A percentile compares a stretch with the other conserved stretches of the same genome.
These are phyloP conservation scores for Dalbergia cultrata DNA, from an alignment of 306 rosid species.

Conservation along the genomic window DNA sequence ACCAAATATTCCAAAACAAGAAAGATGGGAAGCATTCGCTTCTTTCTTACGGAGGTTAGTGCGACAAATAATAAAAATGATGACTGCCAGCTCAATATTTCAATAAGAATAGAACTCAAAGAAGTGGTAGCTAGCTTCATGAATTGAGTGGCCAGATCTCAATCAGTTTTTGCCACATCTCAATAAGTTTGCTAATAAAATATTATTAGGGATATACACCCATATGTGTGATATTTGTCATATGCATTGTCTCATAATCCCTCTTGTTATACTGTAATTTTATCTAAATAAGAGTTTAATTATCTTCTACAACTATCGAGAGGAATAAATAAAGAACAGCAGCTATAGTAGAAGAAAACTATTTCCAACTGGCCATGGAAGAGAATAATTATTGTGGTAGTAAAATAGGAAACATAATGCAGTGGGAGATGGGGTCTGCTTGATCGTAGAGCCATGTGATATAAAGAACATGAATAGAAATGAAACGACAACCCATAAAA, in stretches of 20 bases:
- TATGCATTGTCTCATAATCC: not conserved
- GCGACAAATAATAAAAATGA: not conserved
- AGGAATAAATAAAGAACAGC: not conserved
- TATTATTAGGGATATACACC: not conserved
- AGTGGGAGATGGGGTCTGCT: conserved; percentile 45
- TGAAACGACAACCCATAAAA: not conserved
- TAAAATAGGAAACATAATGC: conserved; percentile 22
- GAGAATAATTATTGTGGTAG: conserved; percentile 3
- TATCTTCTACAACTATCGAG: not conserved
- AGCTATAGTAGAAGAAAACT: not conserved
- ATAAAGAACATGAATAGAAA: conserved; percentile 19
- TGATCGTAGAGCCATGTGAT: not conserved
- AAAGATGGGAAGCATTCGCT: not conserved
- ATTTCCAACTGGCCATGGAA: not conserved
- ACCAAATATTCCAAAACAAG: not conserved
- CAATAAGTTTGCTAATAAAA: not conserved
- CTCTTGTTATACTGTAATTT: not conserved
- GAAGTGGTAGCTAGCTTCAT: not conserved
- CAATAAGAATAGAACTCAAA: not conserved
- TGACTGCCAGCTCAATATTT: conserved; percentile 1
- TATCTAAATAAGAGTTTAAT: no score
- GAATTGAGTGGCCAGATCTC: conserved; percentile 13
- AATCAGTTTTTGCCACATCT: not conserved
- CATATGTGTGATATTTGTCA: conserved; percentile 28
- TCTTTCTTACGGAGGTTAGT: not conserved